Conservation (phyloP, 2,329 filamentous ascomycete genomes). For the Myotisia sp. region DNA sequence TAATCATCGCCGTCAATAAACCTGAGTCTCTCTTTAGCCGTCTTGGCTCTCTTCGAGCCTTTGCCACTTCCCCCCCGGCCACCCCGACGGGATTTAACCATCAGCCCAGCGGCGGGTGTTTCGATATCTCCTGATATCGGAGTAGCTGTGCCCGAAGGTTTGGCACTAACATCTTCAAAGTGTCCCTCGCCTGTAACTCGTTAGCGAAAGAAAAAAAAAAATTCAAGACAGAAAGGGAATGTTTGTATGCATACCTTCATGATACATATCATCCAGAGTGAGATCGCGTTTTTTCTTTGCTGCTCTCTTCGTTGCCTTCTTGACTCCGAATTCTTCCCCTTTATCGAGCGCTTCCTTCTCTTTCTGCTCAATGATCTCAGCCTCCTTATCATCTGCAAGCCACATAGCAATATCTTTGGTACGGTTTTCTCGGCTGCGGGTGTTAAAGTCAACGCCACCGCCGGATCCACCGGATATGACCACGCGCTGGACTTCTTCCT, state of each 20-base stretch:
- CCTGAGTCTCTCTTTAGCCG: conserved; percentile 35
- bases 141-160: conserved; percentile 73
- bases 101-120: conserved; percentile 21
- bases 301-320: conserved; percentile 47
- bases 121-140: conserved; percentile 44
- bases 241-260: conserved; percentile 66
- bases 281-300: conserved; percentile 47
- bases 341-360: conserved; percentile 68
- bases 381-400: conserved; percentile 94
- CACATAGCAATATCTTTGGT: conserved; percentile 98
- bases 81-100: conserved; percentile 44
- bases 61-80: conserved; percentile 43
- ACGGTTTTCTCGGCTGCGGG: conserved; percentile 74
- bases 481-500: conserved; percentile 95
- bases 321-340: conserved; percentile 40
- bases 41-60: conserved; percentile 46
- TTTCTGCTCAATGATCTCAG: conserved; percentile 80
- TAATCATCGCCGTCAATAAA: conserved; percentile 13
- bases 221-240: not conserved
- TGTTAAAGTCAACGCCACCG: conserved; percentile 90
- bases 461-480: conserved; percentile 78
- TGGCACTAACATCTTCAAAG: conserved; percentile 74
- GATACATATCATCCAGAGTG: conserved; percentile 90
- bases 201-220: conserved; percentile 4
- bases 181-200: conserved; percentile 67